Percentiles rank a stretch among this genome's conserved stretches.
These are phyloP conservation scores for Hondaea fermentalgiana DNA, from an alignment of 108 stramenopile species.

Conservation along the genomic window DNA sequence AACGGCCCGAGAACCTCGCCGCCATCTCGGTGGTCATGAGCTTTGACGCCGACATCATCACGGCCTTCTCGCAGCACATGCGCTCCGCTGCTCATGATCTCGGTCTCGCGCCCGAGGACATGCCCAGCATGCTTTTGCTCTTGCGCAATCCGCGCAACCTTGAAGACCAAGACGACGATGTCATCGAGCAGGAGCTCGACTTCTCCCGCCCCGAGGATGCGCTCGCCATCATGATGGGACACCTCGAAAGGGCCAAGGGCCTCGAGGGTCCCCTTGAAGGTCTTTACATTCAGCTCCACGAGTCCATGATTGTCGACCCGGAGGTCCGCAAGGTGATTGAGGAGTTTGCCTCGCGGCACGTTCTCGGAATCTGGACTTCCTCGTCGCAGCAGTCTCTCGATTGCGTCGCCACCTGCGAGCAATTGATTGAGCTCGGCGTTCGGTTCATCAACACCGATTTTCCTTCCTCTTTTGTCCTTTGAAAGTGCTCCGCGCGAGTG, in stretches of 20 bases:
- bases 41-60: neutral
- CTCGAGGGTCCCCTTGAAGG: neutral
- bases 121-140: neutral
- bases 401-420: neutral
- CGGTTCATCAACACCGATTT: constrained; percentile 6
- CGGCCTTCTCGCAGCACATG: neutral
- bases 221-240: neutral
- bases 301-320: neutral
- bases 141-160: neutral
- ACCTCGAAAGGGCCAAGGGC: neutral
- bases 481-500: too few relatives aligned
- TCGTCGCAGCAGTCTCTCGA: neutral
- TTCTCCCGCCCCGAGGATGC: neutral
- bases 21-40: neutral
- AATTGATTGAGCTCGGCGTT: neutral
- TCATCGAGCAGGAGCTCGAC: neutral
- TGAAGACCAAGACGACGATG: neutral
- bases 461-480: neutral
- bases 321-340: neutral
- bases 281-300: neutral
- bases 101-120: neutral
- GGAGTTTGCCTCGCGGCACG: neutral
- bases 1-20: neutral
- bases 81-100: neutral
- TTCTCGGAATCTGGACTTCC: neutral